Percentiles rank a stretch among this genome's conserved stretches.
These are phyloP conservation scores for Pleurotus platypus DNA, from an alignment of 768 basidiomycete genomes.

Conservation along the genomic window DNA sequence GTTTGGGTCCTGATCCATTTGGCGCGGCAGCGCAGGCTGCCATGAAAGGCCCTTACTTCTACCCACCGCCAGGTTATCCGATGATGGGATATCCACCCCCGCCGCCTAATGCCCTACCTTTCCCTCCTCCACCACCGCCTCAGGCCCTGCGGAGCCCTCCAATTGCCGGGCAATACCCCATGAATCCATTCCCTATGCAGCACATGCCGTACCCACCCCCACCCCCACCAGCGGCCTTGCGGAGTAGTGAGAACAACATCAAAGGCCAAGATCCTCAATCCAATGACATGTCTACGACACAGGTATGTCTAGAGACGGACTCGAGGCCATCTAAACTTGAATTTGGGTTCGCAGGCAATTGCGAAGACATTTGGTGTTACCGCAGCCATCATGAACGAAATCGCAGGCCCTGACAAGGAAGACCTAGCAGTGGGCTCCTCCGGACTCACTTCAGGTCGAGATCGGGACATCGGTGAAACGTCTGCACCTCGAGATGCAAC, in stretches of 20 bases:
- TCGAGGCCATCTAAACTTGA: background rate
- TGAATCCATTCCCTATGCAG: background rate
- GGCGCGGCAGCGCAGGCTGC: constrained; percentile 7
- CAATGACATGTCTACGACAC: constrained; percentile 74
- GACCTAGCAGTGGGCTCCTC: constrained; percentile 76
- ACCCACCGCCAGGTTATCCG: constrained; percentile 15
- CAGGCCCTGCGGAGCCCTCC: constrained; percentile 17
- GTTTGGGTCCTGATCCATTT: background rate
- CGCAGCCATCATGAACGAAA: constrained; percentile 61
- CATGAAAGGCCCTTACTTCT: constrained; percentile 21
- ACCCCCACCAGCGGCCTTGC: constrained; percentile 14
- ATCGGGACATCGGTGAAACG: constrained; percentile 51
- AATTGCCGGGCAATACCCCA: background rate
- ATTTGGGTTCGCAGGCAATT: constrained; percentile 39
- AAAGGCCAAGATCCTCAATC: constrained; percentile 79
- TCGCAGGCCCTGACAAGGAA: constrained; percentile 60
- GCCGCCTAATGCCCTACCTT: constrained; percentile 32
- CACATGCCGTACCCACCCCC: constrained; percentile 5
- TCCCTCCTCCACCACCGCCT: constrained; percentile 29
- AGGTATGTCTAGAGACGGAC: constrained; percentile 28
- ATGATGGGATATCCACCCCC: constrained; percentile 22
- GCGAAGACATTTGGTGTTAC: constrained; percentile 81
- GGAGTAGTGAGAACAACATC: constrained; percentile 30
- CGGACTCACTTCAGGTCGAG: constrained; percentile 67
- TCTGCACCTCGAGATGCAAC: constrained; percentile 54